phyloP scores from a whole-genome alignment of 129 eudicot species.

The Deinandra increscens region DNA sequence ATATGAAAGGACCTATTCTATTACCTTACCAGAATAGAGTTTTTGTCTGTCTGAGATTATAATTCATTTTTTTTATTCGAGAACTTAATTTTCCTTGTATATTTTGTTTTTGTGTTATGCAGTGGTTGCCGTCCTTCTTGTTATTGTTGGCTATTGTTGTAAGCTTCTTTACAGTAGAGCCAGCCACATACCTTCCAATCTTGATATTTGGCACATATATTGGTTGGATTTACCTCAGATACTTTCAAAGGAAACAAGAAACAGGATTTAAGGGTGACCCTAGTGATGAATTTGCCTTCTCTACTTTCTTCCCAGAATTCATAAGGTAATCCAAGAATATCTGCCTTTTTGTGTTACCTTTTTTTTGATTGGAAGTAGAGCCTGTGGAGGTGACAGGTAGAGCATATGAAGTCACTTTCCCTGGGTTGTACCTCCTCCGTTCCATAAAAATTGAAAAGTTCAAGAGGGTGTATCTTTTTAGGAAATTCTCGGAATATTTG shows the following conservation, averaged over 20 bases:
- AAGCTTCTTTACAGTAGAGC: slow-evolving; percentile 66
- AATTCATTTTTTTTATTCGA: slow-evolving; percentile 2
- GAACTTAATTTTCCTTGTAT: neutral
- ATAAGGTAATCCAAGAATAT: slow-evolving; percentile 45
- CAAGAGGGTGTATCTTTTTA: neutral
- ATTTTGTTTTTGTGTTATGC: slow-evolving; percentile 33
- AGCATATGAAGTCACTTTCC: slow-evolving; percentile 4
- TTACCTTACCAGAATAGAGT: slow-evolving; percentile 2
- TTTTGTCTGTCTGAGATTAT: neutral
- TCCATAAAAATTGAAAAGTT: neutral
- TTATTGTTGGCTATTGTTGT: slow-evolving; percentile 52
- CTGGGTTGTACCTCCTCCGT: neutral
- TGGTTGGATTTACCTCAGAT: slow-evolving; percentile 96
- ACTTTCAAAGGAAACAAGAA: slow-evolving; percentile 75
- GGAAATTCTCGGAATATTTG: neutral
- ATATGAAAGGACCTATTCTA: slow-evolving; percentile 15
- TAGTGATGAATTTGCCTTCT: slow-evolving; percentile 90
- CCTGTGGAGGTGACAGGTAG: neutral
- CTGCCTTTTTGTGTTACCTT: neutral
- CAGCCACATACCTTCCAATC: slow-evolving; percentile 75
- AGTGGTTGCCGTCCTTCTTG: slow-evolving; percentile 92
- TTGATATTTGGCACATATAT: slow-evolving; percentile 80
- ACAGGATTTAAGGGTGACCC: slow-evolving; percentile 89
- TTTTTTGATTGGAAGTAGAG: neutral
- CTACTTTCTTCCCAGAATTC: slow-evolving; percentile 85